These are phyloP conservation scores for Lentinula sp. DNA, from an alignment of 768 basidiomycete species.

Conservation along the genomic window DNA sequence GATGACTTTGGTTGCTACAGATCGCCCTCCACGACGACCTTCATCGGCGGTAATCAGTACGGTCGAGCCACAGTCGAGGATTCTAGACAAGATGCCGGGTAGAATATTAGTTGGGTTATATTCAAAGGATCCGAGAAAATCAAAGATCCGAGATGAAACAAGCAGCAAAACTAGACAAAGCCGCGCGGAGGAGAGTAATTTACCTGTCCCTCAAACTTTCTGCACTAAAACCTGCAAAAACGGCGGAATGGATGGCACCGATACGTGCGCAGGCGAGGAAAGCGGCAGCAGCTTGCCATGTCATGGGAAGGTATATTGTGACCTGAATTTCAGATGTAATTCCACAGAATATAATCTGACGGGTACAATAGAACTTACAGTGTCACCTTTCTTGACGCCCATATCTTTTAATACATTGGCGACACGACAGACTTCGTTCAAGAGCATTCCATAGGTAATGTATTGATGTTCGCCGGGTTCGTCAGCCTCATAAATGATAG, in stretches of 20 bases:
- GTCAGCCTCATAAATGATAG: conserved; percentile 98
- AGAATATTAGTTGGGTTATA: neutral
- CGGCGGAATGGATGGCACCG: conserved; percentile 93
- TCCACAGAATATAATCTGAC: neutral
- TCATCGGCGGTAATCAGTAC: conserved; percentile 97
- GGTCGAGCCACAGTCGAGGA: conserved; percentile 80
- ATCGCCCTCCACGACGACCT: conserved; percentile 89
- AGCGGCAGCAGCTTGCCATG: conserved; percentile 92
- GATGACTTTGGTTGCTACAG: conserved; percentile 90
- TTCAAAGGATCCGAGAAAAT: neutral
- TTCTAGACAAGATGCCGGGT: conserved; percentile 23
- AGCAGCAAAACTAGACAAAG: neutral
- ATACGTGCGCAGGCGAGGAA: conserved; percentile 98
- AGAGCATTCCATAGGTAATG: conserved; percentile 78
- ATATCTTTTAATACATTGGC: conserved; percentile 89
- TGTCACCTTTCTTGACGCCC: conserved; percentile 69
- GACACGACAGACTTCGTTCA: conserved; percentile 81
- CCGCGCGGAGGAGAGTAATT: neutral
- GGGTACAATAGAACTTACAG: neutral
- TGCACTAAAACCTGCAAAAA: conserved; percentile 95
- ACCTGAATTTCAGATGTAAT: conserved; percentile 66
- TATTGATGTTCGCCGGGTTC: conserved; percentile 78
- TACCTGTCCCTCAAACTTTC: conserved; percentile 82
- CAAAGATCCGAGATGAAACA: neutral
- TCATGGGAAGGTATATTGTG: conserved; percentile 90